Percentiles rank a stretch among this genome's conserved stretches.
Conservation (phyloP, 441 rosid genomes). For the Aquilaria agallochum region DNA sequence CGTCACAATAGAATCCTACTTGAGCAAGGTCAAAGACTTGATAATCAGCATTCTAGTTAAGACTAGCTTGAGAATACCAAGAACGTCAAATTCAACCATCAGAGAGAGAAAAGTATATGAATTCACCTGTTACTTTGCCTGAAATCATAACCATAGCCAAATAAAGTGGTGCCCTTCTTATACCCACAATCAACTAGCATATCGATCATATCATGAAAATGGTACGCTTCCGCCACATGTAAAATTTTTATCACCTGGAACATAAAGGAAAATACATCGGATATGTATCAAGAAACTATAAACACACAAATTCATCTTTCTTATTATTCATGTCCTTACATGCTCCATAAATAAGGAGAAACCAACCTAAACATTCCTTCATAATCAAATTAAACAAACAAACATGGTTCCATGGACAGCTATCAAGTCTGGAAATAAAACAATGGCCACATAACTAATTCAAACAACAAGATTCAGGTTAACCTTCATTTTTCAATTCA, state of each 20-base stretch:
- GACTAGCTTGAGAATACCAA: not conserved
- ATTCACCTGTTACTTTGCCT: conserved; percentile 85
- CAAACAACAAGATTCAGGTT: too few relatives aligned
- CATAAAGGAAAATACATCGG: conserved; percentile 14
- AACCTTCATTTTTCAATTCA: too few relatives aligned
- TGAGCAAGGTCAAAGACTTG: conserved; percentile 11
- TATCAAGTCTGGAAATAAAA: too few relatives aligned
- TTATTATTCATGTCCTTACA: too few relatives aligned
- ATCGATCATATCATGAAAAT: conserved; percentile 88
- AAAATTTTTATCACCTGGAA: conserved; percentile 60
- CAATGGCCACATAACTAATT: too few relatives aligned
- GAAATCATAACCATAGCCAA: conserved; percentile 91
- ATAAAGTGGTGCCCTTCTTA: conserved; percentile 81
- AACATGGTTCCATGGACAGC: too few relatives aligned
- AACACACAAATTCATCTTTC: not conserved
- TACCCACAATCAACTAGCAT: conserved; percentile 77
- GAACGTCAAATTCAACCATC: not conserved
- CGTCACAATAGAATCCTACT: conserved; percentile 7
- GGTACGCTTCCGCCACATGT: conserved; percentile 61
- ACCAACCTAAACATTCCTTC: too few relatives aligned
- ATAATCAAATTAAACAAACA: too few relatives aligned
- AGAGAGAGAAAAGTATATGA: not conserved
- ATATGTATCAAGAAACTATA: not conserved
- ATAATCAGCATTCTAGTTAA: not conserved
- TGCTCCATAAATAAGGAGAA: too few relatives aligned